phyloP scores from a whole-genome alignment of 495 filamentous ascomycete species.

The Aspergillus nidulans region DNA sequence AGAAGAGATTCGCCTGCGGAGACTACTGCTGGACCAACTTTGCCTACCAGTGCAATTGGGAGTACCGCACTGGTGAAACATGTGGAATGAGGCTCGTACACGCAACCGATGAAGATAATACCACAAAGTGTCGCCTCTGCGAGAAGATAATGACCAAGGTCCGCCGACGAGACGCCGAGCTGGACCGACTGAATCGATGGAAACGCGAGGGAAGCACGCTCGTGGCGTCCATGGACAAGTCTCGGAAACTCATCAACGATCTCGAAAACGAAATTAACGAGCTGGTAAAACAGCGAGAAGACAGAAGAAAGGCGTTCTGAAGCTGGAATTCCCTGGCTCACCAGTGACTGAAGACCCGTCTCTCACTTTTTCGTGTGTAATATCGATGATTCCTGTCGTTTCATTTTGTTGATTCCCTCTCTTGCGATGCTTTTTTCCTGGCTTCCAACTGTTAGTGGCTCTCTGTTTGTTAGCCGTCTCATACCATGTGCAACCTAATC shows the following conservation, averaged over 20 bases:
- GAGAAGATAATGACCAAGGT: conserved; percentile 87
- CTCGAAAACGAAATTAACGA: conserved; percentile 61
- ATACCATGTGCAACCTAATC: conserved; percentile 20
- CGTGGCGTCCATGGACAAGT: conserved; percentile 76
- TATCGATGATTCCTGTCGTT: conserved; percentile 12
- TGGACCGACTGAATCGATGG: conserved; percentile 79
- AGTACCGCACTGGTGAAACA: conserved; percentile 96
- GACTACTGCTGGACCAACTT: conserved; percentile 97
- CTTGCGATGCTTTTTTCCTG: conserved; percentile 14
- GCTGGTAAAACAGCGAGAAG: conserved; percentile 39
- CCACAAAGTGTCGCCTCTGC: conserved; percentile 79
- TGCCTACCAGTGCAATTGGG: conserved; percentile 88
- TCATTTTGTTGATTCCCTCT: conserved; percentile 20
- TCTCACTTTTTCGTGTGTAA: conserved; percentile 15
- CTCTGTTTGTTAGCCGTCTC: conserved; percentile 28
- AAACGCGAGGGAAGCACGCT: conserved; percentile 63
- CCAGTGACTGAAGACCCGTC: conserved; percentile 6
- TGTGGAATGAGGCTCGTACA: conserved; percentile 91
- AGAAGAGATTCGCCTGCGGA: conserved; percentile 60
- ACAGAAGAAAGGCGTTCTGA: conserved; percentile 30
- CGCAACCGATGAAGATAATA: conserved; percentile 55
- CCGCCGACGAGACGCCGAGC: conserved; percentile 69
- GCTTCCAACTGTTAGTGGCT: conserved; percentile 10
- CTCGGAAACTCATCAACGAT: conserved; percentile 56
- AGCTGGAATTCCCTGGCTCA: conserved; percentile 8